Evolutionary conservation across 768 basidiomycete genomes (phyloP).

Genomic region (Leccinellum rugosiceps): DNA sequence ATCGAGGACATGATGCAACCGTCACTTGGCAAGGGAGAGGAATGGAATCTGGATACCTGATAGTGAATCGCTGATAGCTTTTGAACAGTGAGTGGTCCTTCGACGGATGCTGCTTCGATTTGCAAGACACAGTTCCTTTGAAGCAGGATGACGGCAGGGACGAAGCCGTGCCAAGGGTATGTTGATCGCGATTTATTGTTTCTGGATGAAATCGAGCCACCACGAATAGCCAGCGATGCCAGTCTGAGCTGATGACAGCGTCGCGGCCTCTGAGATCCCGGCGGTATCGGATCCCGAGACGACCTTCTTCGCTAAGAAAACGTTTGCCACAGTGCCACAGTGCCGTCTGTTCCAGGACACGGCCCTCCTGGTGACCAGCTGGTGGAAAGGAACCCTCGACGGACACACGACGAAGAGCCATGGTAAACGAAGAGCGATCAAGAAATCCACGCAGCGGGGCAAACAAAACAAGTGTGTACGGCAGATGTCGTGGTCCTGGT

Average conservation of each 20-base stretch:
- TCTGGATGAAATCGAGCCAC: not conserved
- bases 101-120: not conserved
- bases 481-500: not conserved
- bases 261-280: not conserved
- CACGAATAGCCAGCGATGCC: not conserved
- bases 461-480: not conserved
- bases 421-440: not conserved
- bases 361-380: not conserved
- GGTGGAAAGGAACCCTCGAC: not conserved
- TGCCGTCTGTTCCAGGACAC: not conserved
- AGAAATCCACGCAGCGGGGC: not conserved
- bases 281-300: not conserved
- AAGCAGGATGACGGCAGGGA: not conserved
- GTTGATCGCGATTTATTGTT: not conserved
- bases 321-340: not conserved
- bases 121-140: not conserved
- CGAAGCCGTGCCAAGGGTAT: not conserved
- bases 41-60: not conserved
- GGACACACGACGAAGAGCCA: not conserved
- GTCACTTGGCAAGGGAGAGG: not conserved
- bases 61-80: not conserved
- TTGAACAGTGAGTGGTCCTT: not conserved
- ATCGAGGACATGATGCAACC: not conserved
- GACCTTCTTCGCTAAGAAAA: not conserved
- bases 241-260: not conserved